Percentiles rank a stretch among this genome's conserved stretches.
Conservation (phyloP, 306 rosid genomes). For the Inga laurina region DNA sequence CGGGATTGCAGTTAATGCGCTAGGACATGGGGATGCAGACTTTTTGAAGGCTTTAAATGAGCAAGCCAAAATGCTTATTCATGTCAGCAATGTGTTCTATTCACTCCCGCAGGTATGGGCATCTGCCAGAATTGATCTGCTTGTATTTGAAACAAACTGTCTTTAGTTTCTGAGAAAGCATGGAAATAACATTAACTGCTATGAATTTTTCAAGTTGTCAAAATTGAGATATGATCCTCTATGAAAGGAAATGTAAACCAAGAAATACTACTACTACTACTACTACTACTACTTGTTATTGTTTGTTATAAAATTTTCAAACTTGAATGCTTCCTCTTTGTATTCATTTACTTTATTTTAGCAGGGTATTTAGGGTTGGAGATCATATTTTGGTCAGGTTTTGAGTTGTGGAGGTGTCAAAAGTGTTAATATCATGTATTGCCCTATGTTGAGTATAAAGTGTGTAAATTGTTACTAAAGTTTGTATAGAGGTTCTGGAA, state of each 20-base stretch:
- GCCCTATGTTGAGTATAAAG: background rate
- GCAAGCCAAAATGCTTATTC: slow-evolving; percentile 71
- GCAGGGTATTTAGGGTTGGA: background rate
- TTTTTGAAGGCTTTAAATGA: slow-evolving; percentile 74
- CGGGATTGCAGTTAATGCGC: slow-evolving; percentile 89
- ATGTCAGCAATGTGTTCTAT: slow-evolving; percentile 80
- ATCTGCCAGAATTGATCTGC: background rate
- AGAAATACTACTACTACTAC: too few relatives aligned
- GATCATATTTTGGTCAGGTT: background rate
- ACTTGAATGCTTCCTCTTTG: background rate
- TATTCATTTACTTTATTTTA: background rate
- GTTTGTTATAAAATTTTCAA: background rate
- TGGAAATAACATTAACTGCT: background rate
- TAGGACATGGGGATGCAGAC: slow-evolving; percentile 81
- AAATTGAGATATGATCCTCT: background rate
- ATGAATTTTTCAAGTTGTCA: background rate
- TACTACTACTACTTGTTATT: background rate
- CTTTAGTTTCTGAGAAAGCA: background rate
- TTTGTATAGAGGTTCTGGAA: background rate
- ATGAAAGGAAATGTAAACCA: background rate
- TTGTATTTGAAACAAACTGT: background rate
- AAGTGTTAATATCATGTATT: background rate
- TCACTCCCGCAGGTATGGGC: slow-evolving; percentile 76
- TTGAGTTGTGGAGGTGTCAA: slow-evolving; percentile 2
- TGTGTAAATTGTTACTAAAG: background rate